Percentiles rank a stretch among this genome's conserved stretches.
Conservation (phyloP, 108 stramenopile genomes). For the Nitzschia palea region DNA sequence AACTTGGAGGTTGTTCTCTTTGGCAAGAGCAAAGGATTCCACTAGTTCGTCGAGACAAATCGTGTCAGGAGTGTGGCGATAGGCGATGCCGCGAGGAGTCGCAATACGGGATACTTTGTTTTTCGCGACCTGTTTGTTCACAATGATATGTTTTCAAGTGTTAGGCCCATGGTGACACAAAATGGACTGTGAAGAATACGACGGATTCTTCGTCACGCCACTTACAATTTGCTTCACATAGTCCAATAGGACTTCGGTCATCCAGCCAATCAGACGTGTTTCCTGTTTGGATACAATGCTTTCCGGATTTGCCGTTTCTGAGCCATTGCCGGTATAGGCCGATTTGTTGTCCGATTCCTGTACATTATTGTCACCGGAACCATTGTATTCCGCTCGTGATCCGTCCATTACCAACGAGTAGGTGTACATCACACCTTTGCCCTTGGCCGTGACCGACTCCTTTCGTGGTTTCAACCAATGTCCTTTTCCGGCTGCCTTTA, state of each 20-base stretch:
- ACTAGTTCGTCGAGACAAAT: conserved; percentile 20
- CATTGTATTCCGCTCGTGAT: too few species aligned
- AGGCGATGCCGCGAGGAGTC: background rate
- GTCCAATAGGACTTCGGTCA: conserved; percentile 23
- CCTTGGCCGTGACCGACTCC: conserved; percentile 48
- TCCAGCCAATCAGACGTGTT: conserved; percentile 4
- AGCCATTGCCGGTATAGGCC: background rate
- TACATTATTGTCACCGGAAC: too few species aligned
- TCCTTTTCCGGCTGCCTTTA: conserved; percentile 35
- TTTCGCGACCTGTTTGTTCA: conserved; percentile 2
- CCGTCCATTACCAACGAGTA: conserved; percentile 15
- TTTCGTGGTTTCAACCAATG: conserved; percentile 45
- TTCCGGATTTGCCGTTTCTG: background rate
- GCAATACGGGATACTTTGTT: background rate
- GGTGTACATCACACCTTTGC: conserved; percentile 50
- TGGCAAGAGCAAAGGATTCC: conserved; percentile 1
- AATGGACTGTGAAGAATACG: too few species aligned
- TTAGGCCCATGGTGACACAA: background rate
- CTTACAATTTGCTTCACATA: conserved; percentile 24
- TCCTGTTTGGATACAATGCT: background rate
- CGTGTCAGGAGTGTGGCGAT: background rate
- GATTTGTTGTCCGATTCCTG: too few species aligned
- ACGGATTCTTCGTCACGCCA: too few species aligned
- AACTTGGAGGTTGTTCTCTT: background rate
- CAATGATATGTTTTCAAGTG: background rate